phyloP scores from a whole-genome alignment of 192 early-diverging fungal genomes.

The Physocladia obscura region DNA sequence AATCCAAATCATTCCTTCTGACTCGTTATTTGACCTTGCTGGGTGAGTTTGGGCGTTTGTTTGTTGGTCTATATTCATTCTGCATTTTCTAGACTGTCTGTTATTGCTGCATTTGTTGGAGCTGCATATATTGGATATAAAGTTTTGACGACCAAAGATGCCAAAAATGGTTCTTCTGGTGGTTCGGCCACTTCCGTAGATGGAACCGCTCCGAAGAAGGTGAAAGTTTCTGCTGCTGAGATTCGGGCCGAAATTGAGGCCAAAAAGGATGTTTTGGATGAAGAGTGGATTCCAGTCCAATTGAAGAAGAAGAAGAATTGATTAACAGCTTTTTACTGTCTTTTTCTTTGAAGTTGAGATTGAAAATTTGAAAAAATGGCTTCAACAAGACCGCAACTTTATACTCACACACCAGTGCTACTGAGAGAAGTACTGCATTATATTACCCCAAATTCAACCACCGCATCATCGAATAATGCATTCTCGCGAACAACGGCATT shows the following conservation, averaged over 20 bases:
- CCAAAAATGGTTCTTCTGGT: neutral
- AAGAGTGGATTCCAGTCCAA: constrained; percentile 34
- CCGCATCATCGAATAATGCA: too few relatives aligned
- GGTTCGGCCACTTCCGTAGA: neutral
- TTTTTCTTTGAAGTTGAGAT: too few relatives aligned
- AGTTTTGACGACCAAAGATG: neutral
- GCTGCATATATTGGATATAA: constrained; percentile 16
- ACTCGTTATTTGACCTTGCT: constrained; percentile 25
- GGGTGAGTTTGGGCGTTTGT: neutral
- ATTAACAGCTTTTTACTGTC: too few relatives aligned
- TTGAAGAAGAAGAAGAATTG: constrained; percentile 31
- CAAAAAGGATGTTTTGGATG: constrained; percentile 31
- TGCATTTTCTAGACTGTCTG: constrained; percentile 1
- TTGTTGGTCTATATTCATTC: too few relatives aligned
- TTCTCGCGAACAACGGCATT: constrained; percentile 1
- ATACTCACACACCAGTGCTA: constrained; percentile 53
- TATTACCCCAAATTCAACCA: too few relatives aligned
- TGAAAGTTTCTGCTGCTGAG: constrained; percentile 13
- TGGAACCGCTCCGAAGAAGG: constrained; percentile 15
- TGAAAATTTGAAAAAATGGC: too few relatives aligned
- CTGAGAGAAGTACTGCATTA: constrained; percentile 44
- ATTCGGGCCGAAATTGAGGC: constrained; percentile 23
- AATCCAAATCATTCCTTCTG: constrained; percentile 16
- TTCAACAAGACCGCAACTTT: neutral
- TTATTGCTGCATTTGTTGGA: constrained; percentile 15